These are phyloP conservation scores for Aspergillus fischeri DNA, from an alignment of 2,329 filamentous ascomycete genomes.

Conservation along the genomic window DNA sequence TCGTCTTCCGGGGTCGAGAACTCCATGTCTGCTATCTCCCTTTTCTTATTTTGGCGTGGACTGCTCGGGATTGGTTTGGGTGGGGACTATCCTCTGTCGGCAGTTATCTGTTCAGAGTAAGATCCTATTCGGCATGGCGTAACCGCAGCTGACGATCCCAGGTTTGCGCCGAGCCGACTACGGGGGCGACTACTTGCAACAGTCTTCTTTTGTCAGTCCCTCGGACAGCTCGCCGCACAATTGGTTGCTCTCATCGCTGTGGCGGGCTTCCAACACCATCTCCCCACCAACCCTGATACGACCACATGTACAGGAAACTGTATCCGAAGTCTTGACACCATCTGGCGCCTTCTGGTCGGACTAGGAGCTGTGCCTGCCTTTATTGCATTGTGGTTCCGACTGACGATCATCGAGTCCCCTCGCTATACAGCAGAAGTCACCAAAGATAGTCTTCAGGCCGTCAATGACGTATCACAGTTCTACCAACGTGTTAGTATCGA, in stretches of 20 bases:
- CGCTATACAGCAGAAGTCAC: constrained; percentile 58
- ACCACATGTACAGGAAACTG: constrained; percentile 51
- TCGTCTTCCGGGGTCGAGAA: constrained; percentile 34
- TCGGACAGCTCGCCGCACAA: constrained; percentile 70
- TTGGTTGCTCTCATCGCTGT: constrained; percentile 71
- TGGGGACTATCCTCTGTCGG: constrained; percentile 63
- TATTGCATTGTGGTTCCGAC: constrained; percentile 60
- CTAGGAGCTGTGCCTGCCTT: constrained; percentile 58
- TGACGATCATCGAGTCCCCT: constrained; percentile 61
- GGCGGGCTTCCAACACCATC: constrained; percentile 51
- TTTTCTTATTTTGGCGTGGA: constrained; percentile 41
- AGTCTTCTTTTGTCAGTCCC: constrained; percentile 80
- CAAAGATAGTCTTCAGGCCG: constrained; percentile 13
- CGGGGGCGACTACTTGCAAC: constrained; percentile 78
- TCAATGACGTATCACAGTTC: constrained; percentile 12
- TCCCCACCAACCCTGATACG: constrained; percentile 36
- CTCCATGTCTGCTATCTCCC: constrained; percentile 36
- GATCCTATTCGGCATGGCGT: neutral
- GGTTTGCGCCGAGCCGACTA: constrained; percentile 37
- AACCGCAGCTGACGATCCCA: neutral
- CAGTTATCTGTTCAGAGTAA: constrained; percentile 59
- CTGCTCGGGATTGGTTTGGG: constrained; percentile 52
- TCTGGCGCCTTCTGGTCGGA: constrained; percentile 62
- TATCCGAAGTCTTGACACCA: constrained; percentile 45
- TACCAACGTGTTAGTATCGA: constrained; percentile 5